Evolutionary conservation across 345 rosid genomes (phyloP), one percentile per base, ranked within the genome.

Genomic region (Cardiospermum halicacabum): DNA sequence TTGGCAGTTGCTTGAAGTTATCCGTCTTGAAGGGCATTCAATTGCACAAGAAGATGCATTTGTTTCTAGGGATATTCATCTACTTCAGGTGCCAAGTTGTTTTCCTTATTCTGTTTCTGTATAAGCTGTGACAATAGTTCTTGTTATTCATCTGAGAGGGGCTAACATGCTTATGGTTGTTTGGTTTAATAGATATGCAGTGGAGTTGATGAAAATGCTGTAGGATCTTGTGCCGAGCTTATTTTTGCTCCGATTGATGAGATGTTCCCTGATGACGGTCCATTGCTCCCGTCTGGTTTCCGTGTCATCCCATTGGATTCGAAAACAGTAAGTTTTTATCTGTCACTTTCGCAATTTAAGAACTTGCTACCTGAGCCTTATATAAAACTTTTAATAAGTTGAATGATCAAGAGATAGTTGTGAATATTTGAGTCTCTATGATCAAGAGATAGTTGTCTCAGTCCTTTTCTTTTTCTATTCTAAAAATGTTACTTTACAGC

Each of bases 251-350:
- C 99, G 4, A 95, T 95, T 34, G 97, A 95, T 66, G 99, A 95
- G 70, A 86, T 86, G 96, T 95, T 95, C 66, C 98, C 96, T 0
- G 98, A 95, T 78, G 97, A 95, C 86, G 98, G 97, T 68, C 92
- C 96, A 1, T 67, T 95, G 64, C 71, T 95, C 27, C 98, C 99
- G n/a, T 95, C 98, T 59, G 99, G 99, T 45, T 91, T 95, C 76
- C 92, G 98, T 18, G 71, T 95, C 68, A 95, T 95, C 62, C 97
- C 98, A 0, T 51, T 95, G 75, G 96, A 89, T 60, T 78, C 98
- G 60, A 95, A 91, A 89, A 60, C 88, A 74, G 99, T 91, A 80
- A n/a, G n/a, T n/a, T n/a, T n/a, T n/a, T n/a, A n/a, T n/a, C n/a
- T n/a, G n/a, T n/a, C n/a, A n/a, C n/a, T n/a, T n/a, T n/a, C n/a